Evolutionary conservation across 768 basidiomycete species (phyloP), one percentile per base, ranked within the genome.

Genomic region (Pilatotrama ljubarskyi): DNA sequence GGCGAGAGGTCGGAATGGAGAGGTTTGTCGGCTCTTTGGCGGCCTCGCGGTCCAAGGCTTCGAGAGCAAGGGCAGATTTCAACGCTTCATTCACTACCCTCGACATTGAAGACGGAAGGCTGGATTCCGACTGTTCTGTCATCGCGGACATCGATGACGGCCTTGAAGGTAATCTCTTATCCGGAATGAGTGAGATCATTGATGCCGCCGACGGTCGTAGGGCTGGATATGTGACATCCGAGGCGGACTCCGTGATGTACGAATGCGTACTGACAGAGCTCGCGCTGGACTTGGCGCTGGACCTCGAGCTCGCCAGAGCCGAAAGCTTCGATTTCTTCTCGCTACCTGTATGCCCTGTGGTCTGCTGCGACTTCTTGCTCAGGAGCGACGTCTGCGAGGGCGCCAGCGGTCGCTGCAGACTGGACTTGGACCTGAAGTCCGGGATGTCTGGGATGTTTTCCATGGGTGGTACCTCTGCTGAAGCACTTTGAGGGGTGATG

Each of bases 151-250:
- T 83, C 13, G 84, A 82, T 0, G 85, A 81, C 10, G 72, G 69
- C n/a, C 69, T 24, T 64, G 69, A 55, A 64, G 71, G 48, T 1
- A 55, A 47, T 58, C 64, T 49, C 17, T 56, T 42, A 17, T 56
- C 44, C 15, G 51, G 60, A 13, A 60, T 41, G 14, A 70, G 42
- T 15, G 71, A 73, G 38, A 73, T 40, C 29, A 73, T 68, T 18
- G 89, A 91, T 49, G 82, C 78, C 2, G 84, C 70, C 25, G 86
- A 80, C n/a, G 89, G 90, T 17, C 90, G 85, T 61, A 91, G 77
- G 17, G 69, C 79, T 22, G 89, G 86, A 68, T 86, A 91, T 1
- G 90, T 91, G 65, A 85, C 82, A n/a, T 88, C 78, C 24, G 88
- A 85, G 3, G 83, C 84, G 0, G 82, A 75, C 35, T 82, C 76